These are phyloP conservation scores for Podospora pseudocomata DNA, from an alignment of 495 filamentous ascomycete species.

Conservation along the genomic window DNA sequence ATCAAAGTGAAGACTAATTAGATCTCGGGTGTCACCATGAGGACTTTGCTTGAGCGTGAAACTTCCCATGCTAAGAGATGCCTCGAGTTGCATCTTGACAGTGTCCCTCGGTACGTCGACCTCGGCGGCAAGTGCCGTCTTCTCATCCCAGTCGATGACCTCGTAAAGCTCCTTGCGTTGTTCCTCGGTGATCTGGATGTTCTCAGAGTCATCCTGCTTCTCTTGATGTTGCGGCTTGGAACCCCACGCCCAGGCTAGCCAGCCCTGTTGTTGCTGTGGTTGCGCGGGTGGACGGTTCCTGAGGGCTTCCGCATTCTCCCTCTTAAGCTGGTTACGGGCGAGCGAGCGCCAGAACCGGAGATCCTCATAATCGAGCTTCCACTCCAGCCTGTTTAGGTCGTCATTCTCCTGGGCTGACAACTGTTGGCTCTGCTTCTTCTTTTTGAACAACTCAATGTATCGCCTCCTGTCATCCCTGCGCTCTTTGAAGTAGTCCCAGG, in stretches of 20 bases:
- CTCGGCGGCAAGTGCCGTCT: conserved; percentile 78
- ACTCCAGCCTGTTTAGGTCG: conserved; percentile 72
- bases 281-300: conserved; percentile 45
- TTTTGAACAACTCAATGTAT: conserved; percentile 95
- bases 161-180: conserved; percentile 95
- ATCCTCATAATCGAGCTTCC: conserved; percentile 90
- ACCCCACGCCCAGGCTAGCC: conserved; percentile 86
- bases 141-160: conserved; percentile 98
- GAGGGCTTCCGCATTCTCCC: conserved; percentile 79
- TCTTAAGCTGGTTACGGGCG: conserved; percentile 88
- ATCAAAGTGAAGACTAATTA: conserved; percentile 88
- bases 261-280: conserved; percentile 62
- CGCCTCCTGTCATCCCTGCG: conserved; percentile 82
- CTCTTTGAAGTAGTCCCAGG: conserved; percentile 91
- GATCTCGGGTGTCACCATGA: conserved; percentile 70
- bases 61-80: conserved; percentile 84
- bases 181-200: conserved; percentile 83
- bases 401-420: conserved; percentile 64
- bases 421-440: conserved; percentile 74
- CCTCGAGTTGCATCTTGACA: conserved; percentile 86
- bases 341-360: conserved; percentile 94
- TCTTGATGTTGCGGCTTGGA: conserved; percentile 61
- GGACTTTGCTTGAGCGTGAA: conserved; percentile 89
- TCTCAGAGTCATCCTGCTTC: conserved; percentile 56
- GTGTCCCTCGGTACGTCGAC: conserved; percentile 87